Conservation (phyloP, 1,284 basidiomycete genomes). For the Rhodotorula sp. region DNA sequence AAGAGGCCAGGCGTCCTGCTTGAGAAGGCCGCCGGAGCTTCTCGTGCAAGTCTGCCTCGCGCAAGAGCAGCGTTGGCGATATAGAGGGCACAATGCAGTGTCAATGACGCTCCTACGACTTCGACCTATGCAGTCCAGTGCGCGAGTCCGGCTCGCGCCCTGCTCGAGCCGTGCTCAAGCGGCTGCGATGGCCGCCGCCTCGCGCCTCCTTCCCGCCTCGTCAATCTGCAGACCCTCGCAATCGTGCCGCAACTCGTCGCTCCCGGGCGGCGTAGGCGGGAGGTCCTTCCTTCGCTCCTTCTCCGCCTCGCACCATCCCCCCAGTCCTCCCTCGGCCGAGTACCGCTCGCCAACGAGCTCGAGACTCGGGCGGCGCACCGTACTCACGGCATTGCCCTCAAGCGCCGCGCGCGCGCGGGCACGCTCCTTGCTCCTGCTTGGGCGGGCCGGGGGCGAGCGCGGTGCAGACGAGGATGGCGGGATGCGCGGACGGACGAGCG, state of each 20-base stretch:
- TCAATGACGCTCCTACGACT: no score
- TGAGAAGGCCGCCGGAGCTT: no score
- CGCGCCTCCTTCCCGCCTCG: neutral
- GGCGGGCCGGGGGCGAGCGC: neutral
- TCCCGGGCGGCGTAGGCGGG: slow-evolving; percentile 1
- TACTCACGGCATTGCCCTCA: neutral
- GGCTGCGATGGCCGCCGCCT: neutral
- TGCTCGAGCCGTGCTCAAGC: no score
- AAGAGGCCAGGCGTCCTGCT: no score
- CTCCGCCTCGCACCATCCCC: neutral
- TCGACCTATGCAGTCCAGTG: no score
- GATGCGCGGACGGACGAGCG: no score
- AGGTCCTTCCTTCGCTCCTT: neutral
- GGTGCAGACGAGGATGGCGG: neutral
- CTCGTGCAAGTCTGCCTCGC: no score
- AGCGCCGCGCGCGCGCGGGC: neutral
- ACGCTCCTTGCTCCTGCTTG: neutral
- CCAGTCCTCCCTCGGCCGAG: neutral
- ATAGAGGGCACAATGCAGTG: no score
- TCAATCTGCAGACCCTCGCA: neutral
- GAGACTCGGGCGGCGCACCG: neutral
- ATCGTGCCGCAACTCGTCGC: neutral
- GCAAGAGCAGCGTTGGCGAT: no score
- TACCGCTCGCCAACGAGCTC: neutral
- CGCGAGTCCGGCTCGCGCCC: neutral